phyloP scores from a whole-genome alignment of 1,284 basidiomycete species.

The Sporisorium scitamineum region DNA sequence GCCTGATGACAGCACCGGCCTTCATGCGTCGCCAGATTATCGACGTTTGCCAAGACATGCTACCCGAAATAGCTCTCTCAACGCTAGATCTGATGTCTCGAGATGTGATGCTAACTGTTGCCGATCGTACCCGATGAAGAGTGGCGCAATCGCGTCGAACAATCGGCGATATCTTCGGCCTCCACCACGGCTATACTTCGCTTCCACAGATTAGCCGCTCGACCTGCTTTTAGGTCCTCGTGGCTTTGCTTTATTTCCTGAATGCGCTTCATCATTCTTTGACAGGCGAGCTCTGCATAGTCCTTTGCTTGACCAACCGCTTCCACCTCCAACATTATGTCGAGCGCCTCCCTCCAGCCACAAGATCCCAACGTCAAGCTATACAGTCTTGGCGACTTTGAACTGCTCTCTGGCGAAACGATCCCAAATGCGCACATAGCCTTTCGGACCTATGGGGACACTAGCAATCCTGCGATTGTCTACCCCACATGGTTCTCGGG shows the following conservation, averaged over 20 bases:
- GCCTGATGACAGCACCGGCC: background rate
- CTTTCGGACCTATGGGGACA: constrained; percentile 54
- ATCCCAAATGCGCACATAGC: constrained; percentile 51
- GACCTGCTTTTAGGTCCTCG: too few species aligned
- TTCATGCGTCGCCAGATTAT: background rate
- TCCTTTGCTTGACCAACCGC: too few species aligned
- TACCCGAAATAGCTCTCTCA: too few species aligned
- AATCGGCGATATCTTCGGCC: constrained; percentile 8
- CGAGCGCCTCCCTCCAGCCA: constrained; percentile 8
- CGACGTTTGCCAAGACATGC: background rate
- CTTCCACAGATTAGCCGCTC: background rate
- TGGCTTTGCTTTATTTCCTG: too few species aligned
- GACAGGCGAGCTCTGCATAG: too few species aligned
- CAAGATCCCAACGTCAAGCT: constrained; percentile 26
- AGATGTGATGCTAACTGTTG: background rate
- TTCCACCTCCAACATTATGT: constrained; percentile 4
- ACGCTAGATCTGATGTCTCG: too few species aligned
- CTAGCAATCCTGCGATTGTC: constrained; percentile 45
- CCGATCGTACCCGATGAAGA: background rate
- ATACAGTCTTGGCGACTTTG: constrained; percentile 48
- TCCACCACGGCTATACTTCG: constrained; percentile 17
- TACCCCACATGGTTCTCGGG: constrained; percentile 60
- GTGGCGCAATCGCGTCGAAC: background rate
- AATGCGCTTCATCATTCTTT: too few species aligned
- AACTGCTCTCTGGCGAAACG: constrained; percentile 35